Conservation (phyloP, 495 filamentous ascomycete genomes). For the Trichoderma virens region DNA sequence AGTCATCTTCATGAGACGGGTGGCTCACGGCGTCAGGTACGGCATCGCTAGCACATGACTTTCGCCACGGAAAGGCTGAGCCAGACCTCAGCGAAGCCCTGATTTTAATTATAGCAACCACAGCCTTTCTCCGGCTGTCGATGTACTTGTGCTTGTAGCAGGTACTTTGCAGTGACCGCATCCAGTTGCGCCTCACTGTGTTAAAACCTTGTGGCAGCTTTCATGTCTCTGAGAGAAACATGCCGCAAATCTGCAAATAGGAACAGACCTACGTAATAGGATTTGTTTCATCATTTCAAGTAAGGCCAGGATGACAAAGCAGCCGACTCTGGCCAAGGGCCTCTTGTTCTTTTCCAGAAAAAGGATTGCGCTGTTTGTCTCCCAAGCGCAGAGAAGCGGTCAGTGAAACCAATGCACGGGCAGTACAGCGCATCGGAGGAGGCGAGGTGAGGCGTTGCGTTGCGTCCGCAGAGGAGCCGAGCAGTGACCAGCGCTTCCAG, state of each 20-base stretch:
- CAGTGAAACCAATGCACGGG: not conserved
- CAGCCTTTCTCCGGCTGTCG: not conserved
- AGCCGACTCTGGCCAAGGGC: not conserved
- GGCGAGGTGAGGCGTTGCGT: not conserved
- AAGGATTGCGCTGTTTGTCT: not conserved
- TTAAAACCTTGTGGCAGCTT: not conserved
- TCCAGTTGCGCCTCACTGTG: not conserved
- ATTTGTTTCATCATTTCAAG: not conserved
- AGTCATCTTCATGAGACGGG: not conserved
- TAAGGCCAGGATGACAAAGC: not conserved
- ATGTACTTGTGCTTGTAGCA: not conserved
- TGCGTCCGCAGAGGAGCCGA: constrained; percentile 1
- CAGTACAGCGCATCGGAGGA: not conserved
- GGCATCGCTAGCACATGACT: not conserved
- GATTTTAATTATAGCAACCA: constrained; percentile 2
- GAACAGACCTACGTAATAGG: not conserved
- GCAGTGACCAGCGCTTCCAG: not conserved
- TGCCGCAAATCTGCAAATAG: not conserved
- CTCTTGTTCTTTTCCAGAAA: not conserved
- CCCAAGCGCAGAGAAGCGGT: constrained; percentile 2
- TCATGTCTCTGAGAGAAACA: not conserved
- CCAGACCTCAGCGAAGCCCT: not conserved
- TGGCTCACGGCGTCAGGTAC: not conserved
- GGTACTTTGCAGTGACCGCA: not conserved
- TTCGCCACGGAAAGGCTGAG: constrained; percentile 4